Percentiles rank a stretch among this genome's conserved stretches.
phyloP scores from a whole-genome alignment of 2,329 filamentous ascomycete species.

The Diplocarpon rosae region DNA sequence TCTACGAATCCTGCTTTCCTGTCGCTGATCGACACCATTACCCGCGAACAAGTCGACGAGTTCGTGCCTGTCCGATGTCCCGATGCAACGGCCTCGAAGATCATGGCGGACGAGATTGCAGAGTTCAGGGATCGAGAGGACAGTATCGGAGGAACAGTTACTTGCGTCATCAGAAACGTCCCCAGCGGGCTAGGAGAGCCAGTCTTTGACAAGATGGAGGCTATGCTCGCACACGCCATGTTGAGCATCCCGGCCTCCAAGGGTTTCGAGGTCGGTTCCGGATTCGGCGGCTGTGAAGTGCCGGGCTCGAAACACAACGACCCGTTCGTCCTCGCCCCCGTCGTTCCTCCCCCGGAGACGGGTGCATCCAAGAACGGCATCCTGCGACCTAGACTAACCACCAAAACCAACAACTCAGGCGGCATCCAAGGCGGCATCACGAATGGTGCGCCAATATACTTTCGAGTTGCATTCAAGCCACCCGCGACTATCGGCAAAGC shows the following conservation, averaged over 20 bases:
- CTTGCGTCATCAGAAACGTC: constrained; percentile 80
- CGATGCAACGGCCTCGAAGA: constrained; percentile 46
- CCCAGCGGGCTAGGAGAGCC: constrained; percentile 86
- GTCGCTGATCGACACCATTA: constrained; percentile 58
- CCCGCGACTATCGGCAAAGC: constrained; percentile 86
- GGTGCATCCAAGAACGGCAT: constrained; percentile 35
- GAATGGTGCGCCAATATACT: constrained; percentile 90
- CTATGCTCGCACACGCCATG: constrained; percentile 85
- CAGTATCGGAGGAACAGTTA: constrained; percentile 90
- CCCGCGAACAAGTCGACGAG: constrained; percentile 66
- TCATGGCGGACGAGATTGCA: constrained; percentile 73
- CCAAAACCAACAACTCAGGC: constrained; percentile 89
- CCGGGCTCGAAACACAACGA: constrained; percentile 90
- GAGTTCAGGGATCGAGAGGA: constrained; percentile 69
- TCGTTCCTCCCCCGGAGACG: constrained; percentile 32
- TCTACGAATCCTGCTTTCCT: constrained; percentile 73
- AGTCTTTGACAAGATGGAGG: constrained; percentile 91
- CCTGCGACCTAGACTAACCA: constrained; percentile 55
- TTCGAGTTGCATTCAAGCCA: constrained; percentile 90
- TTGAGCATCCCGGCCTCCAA: constrained; percentile 90
- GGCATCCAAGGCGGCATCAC: constrained; percentile 93
- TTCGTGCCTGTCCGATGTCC: constrained; percentile 86
- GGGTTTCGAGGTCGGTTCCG: constrained; percentile 90
- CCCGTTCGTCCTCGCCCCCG: constrained; percentile 53
- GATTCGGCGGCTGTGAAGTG: constrained; percentile 78